These are phyloP conservation scores for Barbatosphaeria neglecta DNA, from an alignment of 495 filamentous ascomycete species.

Conservation along the genomic window DNA sequence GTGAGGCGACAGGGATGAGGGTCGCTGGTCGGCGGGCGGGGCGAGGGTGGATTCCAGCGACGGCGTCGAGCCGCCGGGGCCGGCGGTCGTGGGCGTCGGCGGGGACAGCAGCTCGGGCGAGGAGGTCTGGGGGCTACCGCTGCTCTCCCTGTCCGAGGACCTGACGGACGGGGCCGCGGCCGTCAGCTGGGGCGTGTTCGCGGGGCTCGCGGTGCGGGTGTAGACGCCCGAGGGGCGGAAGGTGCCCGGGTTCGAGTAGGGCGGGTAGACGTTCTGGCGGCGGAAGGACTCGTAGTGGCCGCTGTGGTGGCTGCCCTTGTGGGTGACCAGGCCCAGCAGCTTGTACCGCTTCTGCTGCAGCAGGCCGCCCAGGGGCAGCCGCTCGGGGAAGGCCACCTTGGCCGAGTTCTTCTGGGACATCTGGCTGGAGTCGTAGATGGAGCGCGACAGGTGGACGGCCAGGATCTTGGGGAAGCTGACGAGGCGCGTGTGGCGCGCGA, in stretches of 20 bases:
- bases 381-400: constrained; percentile 85
- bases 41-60: constrained; percentile 8
- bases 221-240: constrained; percentile 62
- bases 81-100: constrained; percentile 13
- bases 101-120: constrained; percentile 23
- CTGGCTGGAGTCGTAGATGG: constrained; percentile 65
- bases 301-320: constrained; percentile 91
- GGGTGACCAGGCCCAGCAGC: constrained; percentile 77
- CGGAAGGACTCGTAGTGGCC: constrained; percentile 97
- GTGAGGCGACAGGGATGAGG: background rate
- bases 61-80: constrained; percentile 11
- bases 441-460: constrained; percentile 84
- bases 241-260: constrained; percentile 70
- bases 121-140: constrained; percentile 23
- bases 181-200: constrained; percentile 29
- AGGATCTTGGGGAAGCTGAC: constrained; percentile 77
- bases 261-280: constrained; percentile 59
- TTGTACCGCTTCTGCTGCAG: constrained; percentile 69
- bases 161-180: constrained; percentile 10
- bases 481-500: constrained; percentile 77
- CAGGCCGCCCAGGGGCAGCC: constrained; percentile 66
- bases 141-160: constrained; percentile 13
- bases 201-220: constrained; percentile 37
- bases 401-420: constrained; percentile 85
- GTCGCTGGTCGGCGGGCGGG: background rate